Conservation (phyloP, 192 early-diverging fungal species). For the Funneliformis mosseae region DNA sequence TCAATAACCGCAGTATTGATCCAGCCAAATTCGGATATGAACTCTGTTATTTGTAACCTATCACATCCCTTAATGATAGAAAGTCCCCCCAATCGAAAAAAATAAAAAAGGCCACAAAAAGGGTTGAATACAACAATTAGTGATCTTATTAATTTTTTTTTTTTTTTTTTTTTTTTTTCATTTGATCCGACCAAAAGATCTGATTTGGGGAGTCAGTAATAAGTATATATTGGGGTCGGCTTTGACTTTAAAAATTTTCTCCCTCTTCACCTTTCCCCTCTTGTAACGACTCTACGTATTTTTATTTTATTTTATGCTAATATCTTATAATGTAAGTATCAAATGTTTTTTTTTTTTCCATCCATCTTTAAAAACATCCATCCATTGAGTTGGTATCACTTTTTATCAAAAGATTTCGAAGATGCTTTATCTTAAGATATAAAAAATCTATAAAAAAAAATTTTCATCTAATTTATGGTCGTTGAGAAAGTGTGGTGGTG, state of each 20-base stretch:
- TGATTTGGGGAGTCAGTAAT: not conserved
- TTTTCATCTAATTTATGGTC: too few relatives aligned
- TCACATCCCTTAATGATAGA: not conserved
- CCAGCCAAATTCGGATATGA: not conserved
- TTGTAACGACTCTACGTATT: constrained; percentile 31
- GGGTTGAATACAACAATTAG: not conserved
- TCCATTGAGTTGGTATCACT: constrained; percentile 15
- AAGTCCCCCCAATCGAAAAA: not conserved
- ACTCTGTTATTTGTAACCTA: too few relatives aligned
- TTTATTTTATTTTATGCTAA: constrained; percentile 31
- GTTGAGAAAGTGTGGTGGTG: not conserved
- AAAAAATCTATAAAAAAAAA: not conserved
- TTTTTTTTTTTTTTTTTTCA: too few relatives aligned
- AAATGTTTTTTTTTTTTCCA: not conserved
- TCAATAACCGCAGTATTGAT: not conserved
- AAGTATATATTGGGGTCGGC: constrained; percentile 21
- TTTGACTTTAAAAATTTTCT: not conserved
- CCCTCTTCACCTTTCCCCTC: not conserved
- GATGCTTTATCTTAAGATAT: not conserved
- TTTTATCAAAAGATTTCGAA: not conserved
- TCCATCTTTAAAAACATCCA: constrained; percentile 29
- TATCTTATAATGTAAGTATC: constrained; percentile 33
- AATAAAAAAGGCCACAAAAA: constrained; percentile 10
- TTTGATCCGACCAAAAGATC: constrained; percentile 9
- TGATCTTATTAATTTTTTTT: not conserved